phyloP scores from a whole-genome alignment of 2,329 filamentous ascomycete species.

The Phyllosticta paracitricarpa region DNA sequence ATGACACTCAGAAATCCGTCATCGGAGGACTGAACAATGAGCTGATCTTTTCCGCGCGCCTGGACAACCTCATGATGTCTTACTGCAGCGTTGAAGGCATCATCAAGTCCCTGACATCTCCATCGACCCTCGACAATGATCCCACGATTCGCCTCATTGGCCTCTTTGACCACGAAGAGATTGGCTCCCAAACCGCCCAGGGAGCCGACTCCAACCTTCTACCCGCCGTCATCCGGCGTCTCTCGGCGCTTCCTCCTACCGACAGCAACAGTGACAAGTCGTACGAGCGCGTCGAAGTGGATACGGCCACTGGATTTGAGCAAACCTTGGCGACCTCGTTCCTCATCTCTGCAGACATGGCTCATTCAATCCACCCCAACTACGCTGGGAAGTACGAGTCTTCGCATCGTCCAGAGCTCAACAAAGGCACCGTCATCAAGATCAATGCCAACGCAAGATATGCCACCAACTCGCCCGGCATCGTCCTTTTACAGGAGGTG shows the following conservation, averaged over 20 bases:
- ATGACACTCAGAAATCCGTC: conserved; percentile 85
- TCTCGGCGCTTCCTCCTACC: conserved; percentile 65
- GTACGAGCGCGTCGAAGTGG: conserved; percentile 51
- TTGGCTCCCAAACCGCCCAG: conserved; percentile 85
- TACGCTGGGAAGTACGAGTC: conserved; percentile 86
- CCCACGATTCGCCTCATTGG: conserved; percentile 79
- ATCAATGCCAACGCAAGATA: conserved; percentile 97
- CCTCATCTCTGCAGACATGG: conserved; percentile 94
- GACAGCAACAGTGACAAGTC: conserved; percentile 50
- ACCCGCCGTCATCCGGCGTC: conserved; percentile 73
- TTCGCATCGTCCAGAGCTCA: conserved; percentile 87
- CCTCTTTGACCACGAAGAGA: conserved; percentile 96
- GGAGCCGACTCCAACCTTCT: conserved; percentile 89
- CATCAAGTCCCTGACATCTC: conserved; percentile 62
- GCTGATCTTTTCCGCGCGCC: conserved; percentile 87
- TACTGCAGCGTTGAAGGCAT: conserved; percentile 83
- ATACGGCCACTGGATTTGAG: conserved; percentile 73
- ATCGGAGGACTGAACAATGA: conserved; percentile 87
- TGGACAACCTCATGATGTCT: conserved; percentile 95
- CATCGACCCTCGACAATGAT: conserved; percentile 61
- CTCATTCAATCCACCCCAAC: conserved; percentile 91
- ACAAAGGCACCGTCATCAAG: conserved; percentile 94
- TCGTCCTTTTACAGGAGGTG: conserved; percentile 82
- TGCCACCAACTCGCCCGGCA: conserved; percentile 90
- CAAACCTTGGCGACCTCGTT: conserved; percentile 87